Conservation (phyloP, 495 filamentous ascomycete genomes). For the Bathelium albidoporum region DNA sequence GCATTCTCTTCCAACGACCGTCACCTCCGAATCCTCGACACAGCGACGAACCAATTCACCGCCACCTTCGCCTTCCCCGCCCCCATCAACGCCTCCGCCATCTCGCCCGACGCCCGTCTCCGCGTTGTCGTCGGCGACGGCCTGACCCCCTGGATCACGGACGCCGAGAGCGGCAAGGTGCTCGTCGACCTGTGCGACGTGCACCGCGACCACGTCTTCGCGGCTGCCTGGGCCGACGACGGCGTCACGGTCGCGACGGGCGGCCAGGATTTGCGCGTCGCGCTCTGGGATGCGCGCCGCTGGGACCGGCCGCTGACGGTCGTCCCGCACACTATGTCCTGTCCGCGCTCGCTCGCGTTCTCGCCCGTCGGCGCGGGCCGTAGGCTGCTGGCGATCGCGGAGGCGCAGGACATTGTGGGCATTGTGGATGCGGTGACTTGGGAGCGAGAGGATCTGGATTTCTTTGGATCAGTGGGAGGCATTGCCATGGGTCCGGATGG, state of each 20-base stretch:
- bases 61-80: slow-evolving; percentile 51
- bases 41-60: slow-evolving; percentile 55
- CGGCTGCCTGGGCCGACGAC: slow-evolving; percentile 84
- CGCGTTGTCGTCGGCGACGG: slow-evolving; percentile 67
- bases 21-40: slow-evolving; percentile 65
- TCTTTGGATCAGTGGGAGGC: slow-evolving; percentile 81
- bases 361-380: slow-evolving; percentile 68
- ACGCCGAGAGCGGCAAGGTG: slow-evolving; percentile 50
- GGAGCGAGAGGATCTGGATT: slow-evolving; percentile 61
- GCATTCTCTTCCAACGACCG: slow-evolving; percentile 80
- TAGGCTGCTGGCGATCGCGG: slow-evolving; percentile 64
- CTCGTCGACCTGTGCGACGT: slow-evolving; percentile 47
- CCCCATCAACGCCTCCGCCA: slow-evolving; percentile 75
- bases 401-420: slow-evolving; percentile 74
- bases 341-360: slow-evolving; percentile 68
- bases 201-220: slow-evolving; percentile 78
- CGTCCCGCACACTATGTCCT: slow-evolving; percentile 65
- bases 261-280: slow-evolving; percentile 76
- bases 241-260: slow-evolving; percentile 82
- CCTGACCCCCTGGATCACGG: slow-evolving; percentile 47
- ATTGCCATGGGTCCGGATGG: slow-evolving; percentile 65
- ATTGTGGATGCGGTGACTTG: slow-evolving; percentile 67
- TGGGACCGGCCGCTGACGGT: slow-evolving; percentile 53
- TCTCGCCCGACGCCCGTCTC: slow-evolving; percentile 68
- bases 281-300: slow-evolving; percentile 77